These are phyloP conservation scores for Globisporangium nodosum DNA, from an alignment of 352 stramenopile species.

Conservation along the genomic window DNA sequence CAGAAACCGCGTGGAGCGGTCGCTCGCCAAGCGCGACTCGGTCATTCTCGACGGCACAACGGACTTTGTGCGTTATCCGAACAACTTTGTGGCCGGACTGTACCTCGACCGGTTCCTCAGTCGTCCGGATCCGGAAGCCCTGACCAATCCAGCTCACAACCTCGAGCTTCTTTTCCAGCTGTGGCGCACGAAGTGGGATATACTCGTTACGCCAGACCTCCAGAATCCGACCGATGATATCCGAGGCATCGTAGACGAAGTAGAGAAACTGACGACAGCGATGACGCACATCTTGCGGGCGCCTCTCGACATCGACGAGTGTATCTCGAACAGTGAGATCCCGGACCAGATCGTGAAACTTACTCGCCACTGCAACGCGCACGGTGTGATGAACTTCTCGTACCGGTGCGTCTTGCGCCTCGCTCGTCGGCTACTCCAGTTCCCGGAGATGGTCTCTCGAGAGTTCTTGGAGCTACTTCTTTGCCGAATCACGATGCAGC, in stretches of 20 bases:
- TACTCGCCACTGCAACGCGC: constrained; percentile 66
- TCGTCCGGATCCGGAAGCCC: constrained; percentile 55
- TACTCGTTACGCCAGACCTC: constrained; percentile 54
- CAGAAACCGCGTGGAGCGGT: constrained; percentile 66
- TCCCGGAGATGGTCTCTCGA: constrained; percentile 52
- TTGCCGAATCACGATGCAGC: constrained; percentile 63
- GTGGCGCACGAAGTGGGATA: constrained; percentile 56
- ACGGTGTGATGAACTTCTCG: constrained; percentile 63
- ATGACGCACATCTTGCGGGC: constrained; percentile 66
- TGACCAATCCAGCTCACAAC: constrained; percentile 78
- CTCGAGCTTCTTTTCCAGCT: constrained; percentile 69
- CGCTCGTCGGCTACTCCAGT: constrained; percentile 58
- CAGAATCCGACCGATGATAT: constrained; percentile 52
- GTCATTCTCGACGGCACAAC: constrained; percentile 64
- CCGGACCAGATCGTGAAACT: constrained; percentile 72
- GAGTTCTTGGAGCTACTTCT: constrained; percentile 73
- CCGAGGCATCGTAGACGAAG: constrained; percentile 36
- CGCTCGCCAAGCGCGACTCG: constrained; percentile 68
- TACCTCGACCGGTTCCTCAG: constrained; percentile 75
- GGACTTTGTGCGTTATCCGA: constrained; percentile 51
- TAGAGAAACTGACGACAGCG: constrained; percentile 68
- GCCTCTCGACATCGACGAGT: constrained; percentile 62
- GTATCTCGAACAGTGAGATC: constrained; percentile 58
- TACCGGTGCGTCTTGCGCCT: constrained; percentile 64
- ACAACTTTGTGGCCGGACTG: constrained; percentile 68